Base-by-base conservation (phyloP, 2,329 filamentous ascomycete species). In the Pseudogymnoascus sp. region DNA sequence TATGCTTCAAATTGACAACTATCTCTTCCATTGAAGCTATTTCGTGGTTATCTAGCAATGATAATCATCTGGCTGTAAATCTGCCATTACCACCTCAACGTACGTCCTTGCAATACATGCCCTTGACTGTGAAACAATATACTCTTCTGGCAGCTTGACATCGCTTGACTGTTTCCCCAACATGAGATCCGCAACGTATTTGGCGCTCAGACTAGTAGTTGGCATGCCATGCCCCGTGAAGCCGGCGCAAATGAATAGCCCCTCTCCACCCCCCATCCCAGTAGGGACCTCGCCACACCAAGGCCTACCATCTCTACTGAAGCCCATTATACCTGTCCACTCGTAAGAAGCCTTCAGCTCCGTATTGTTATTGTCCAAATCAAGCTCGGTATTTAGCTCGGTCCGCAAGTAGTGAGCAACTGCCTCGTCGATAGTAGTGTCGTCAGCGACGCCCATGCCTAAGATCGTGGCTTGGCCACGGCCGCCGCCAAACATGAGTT, bases 291-390 rank as follows among this genome's bases (percentile, higher is more conserved):
- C 74, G 0, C 89, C 90, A 1, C 93, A 86, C 86, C 87, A 92
- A 0, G 90, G 88, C 60, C 81, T 74, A 0, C 81, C 77, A 72
- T 93, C 90, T 6, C 85, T 77, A 31, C 83, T 86, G 73, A 85
- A 92, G 0, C 87, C 89, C 89, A 92, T 93, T 68, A 92, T 88
- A 0, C 90, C 90, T 1, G 88, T 90, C 90, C 90, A 93, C 71
- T 83, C 75, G 59, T 76, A 73, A 3, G 73, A 75, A 2, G 81
- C 80, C 59, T 76, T 65, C 35, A 84, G 72, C 67, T 82, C 79
- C n/a, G 72, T 64, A 31, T 76, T 65, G 1, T 70, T 77, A 7
- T 73, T 71, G n/a, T 68, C 62, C 64, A 69, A 71, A 56, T 73
- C 68, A 0, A 73, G 59, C 3, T 70, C 62, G 11, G 62, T 38